These are phyloP conservation scores for Knufia petricola DNA, from an alignment of 2,329 filamentous ascomycete species.

Conservation along the genomic window DNA sequence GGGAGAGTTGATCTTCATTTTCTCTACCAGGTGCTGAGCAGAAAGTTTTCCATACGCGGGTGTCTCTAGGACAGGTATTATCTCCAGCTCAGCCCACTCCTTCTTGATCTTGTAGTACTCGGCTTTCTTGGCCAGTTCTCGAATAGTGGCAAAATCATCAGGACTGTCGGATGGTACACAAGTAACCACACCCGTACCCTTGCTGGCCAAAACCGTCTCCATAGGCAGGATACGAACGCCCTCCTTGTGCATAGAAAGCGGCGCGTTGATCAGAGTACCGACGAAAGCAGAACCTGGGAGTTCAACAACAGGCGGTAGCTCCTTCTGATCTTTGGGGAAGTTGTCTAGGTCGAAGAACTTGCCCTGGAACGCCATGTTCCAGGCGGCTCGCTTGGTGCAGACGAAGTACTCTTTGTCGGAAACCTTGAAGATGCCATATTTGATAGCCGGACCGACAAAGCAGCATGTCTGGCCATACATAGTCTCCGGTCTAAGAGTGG, in stretches of 20 bases:
- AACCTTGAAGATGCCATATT: conserved; percentile 75
- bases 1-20: conserved; percentile 91
- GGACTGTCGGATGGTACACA: conserved; percentile 93
- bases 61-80: conserved; percentile 80
- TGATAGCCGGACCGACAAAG: conserved; percentile 84
- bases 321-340: conserved; percentile 53
- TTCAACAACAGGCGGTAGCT: conserved; percentile 64
- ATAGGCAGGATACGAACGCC: conserved; percentile 87
- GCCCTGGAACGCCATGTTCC: conserved; percentile 94
- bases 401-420: conserved; percentile 65
- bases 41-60: conserved; percentile 78
- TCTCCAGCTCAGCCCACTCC: conserved; percentile 89
- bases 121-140: conserved; percentile 85
- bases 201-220: conserved; percentile 83
- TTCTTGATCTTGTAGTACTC: conserved; percentile 95
- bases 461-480: conserved; percentile 98
- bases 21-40: conserved; percentile 73
- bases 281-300: conserved; percentile 70
- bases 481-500: conserved; percentile 87
- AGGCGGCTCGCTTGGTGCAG: conserved; percentile 69
- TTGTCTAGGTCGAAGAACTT: conserved; percentile 53
- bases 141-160: conserved; percentile 84
- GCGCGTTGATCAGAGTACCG: conserved; percentile 81
- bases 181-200: conserved; percentile 94
- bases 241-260: conserved; percentile 73